Percentiles rank a stretch among this genome's conserved stretches.
phyloP scores from a whole-genome alignment of 2,329 filamentous ascomycete species.

The Ophiostoma australiae region DNA sequence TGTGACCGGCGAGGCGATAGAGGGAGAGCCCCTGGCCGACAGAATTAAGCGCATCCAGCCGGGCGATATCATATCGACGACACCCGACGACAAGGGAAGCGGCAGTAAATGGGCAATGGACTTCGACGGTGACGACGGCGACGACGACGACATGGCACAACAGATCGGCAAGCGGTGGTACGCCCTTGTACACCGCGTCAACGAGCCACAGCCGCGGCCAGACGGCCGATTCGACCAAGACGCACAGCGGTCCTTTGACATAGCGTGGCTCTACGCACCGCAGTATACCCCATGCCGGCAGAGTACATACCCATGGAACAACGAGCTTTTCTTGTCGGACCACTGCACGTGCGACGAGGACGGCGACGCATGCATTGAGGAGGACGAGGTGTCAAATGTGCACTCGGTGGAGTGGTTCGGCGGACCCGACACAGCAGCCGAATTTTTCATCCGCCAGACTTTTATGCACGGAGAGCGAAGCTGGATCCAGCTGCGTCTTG shows the following conservation, averaged over 20 bases:
- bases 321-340: slow-evolving; percentile 72
- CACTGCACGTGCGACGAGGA: slow-evolving; percentile 63
- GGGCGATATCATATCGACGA: slow-evolving; percentile 48
- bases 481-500: slow-evolving; percentile 54
- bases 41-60: slow-evolving; percentile 36
- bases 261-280: slow-evolving; percentile 70
- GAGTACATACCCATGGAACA: slow-evolving; percentile 62
- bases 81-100: slow-evolving; percentile 42
- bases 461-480: slow-evolving; percentile 57
- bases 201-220: slow-evolving; percentile 30
- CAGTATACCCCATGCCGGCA: slow-evolving; percentile 64
- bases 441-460: slow-evolving; percentile 66
- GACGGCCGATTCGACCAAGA: slow-evolving; percentile 29
- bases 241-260: slow-evolving; percentile 46
- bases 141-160: background rate
- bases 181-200: slow-evolving; percentile 60
- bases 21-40: background rate
- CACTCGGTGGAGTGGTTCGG: slow-evolving; percentile 57
- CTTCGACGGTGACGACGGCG: background rate
- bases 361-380: slow-evolving; percentile 40
- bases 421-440: slow-evolving; percentile 41
- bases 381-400: slow-evolving; percentile 52
- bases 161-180: slow-evolving; percentile 53
- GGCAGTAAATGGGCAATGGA: slow-evolving; percentile 53
- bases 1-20: background rate